Evolutionary conservation across 2,329 filamentous ascomycete species (phyloP), one percentile per base, ranked within the genome.

Genomic region (Penicillium occitanis): DNA sequence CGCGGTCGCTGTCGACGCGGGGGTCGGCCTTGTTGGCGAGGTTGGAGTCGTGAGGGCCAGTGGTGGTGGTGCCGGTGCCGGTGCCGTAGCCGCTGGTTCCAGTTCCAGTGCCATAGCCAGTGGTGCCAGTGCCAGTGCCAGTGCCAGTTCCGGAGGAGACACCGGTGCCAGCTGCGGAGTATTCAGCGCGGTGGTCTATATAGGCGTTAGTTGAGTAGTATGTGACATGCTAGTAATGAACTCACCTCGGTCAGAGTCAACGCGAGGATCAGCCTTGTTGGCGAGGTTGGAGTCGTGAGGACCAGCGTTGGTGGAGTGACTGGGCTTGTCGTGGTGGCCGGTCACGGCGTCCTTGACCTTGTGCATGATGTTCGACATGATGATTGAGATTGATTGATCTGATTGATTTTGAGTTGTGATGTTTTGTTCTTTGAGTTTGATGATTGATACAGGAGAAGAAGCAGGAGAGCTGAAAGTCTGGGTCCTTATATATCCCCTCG

Each of bases 211-310:
- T n/a, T 19, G 35, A 37, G n/a, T n/a, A 5, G 42, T 44, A 19
- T 44, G 17, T n/a, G 14, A 19, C 2, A 10, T 37, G 35, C 35
- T 13, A 37, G 35, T 11, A 37, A 37, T 19, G 22, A 30, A 51
- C 22, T 35, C 13, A 58, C 64, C 51, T 57, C 59, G 68, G 63
- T 76, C 73, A 53, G 70, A 75, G 67, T 78, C 73, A 13, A 73
- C 67, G 7, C 72, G 67, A 25, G 72, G 71, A 63, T 82, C 79
- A 6, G 72, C 55, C 66, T 76, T 79, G 66, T 82, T 82, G 48
- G 74, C 73, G 10, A 76, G 48, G 25, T 79, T 79, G 25, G 77
- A 77, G 10, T 70, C 69, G 66, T 80, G 78, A 33, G 78, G 78
- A n/a, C 78, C 76, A 28, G 70, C 70, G 66, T 67, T 63, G 53